Percentiles rank a stretch among this genome's conserved stretches.
Evolutionary conservation across 805 yeast genomes (phyloP).

Genomic region (Saccharomyces cerevisiae): DNA sequence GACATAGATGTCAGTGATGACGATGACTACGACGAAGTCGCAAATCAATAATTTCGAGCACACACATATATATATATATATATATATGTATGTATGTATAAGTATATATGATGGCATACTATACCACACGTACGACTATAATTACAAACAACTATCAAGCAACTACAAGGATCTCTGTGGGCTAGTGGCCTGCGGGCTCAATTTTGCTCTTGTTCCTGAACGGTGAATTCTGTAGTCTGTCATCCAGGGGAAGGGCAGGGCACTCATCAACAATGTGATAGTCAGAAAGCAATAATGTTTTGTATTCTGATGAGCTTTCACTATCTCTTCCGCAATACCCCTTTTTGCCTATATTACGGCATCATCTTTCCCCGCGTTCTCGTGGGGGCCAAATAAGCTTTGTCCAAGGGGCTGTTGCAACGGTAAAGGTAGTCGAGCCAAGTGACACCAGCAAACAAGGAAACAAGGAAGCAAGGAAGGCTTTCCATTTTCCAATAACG

Average conservation of each 20-base stretch:
- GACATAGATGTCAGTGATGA: constrained; percentile 27
- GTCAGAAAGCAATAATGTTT: not conserved
- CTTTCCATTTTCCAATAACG: not conserved
- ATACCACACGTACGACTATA: not conserved
- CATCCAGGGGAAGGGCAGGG: not conserved
- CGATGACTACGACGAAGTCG: constrained; percentile 9
- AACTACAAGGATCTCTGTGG: not conserved
- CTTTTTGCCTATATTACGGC: not conserved
- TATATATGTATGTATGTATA: not conserved
- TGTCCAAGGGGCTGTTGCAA: not conserved
- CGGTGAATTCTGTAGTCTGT: not conserved
- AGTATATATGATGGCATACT: not conserved
- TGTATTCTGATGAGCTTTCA: not conserved
- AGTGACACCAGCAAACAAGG: not conserved
- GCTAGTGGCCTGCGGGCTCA: not conserved
- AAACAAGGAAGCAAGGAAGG: not conserved
- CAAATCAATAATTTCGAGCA: not conserved
- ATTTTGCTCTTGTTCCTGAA: not conserved
- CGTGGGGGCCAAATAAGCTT: not conserved
- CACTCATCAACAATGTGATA: not conserved
- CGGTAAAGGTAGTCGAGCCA: not conserved
- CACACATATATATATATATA: not conserved
- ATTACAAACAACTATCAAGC: not conserved
- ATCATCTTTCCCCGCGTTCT: not conserved
- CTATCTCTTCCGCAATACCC: not conserved